These are phyloP conservation scores for Pseudoperonospora humuli DNA, from an alignment of 352 stramenopile genomes.

Conservation along the genomic window DNA sequence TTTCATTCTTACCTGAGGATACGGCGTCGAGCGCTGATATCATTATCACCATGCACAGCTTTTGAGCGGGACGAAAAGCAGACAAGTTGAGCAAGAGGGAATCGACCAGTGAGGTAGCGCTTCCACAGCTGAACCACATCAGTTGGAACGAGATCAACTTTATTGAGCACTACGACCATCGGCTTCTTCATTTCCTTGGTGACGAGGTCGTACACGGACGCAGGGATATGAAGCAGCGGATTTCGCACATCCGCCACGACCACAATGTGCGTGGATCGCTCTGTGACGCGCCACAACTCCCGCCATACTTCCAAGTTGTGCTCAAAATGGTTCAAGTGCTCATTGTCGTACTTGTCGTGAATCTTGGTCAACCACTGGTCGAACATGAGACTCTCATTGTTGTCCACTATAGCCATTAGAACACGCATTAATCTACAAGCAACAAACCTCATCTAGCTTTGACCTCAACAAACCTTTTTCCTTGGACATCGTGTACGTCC, in stretches of 20 bases:
- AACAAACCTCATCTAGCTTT: not conserved
- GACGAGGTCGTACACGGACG: conserved; percentile 74
- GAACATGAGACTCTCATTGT: conserved; percentile 81
- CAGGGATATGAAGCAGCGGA: conserved; percentile 71
- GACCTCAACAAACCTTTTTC: conserved; percentile 45
- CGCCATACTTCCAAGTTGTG: conserved; percentile 84
- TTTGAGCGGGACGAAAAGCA: conserved; percentile 75
- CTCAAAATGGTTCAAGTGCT: conserved; percentile 82
- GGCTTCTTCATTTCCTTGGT: conserved; percentile 66
- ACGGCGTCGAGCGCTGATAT: conserved; percentile 58
- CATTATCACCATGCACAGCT: conserved; percentile 52
- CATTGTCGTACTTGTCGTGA: conserved; percentile 73
- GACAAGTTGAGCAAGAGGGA: conserved; percentile 58
- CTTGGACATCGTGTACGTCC: conserved; percentile 81
- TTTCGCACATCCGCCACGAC: conserved; percentile 77
- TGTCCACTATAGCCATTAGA: conserved; percentile 36
- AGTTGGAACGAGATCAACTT: conserved; percentile 70
- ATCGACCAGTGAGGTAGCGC: conserved; percentile 47
- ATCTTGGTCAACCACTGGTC: conserved; percentile 82
- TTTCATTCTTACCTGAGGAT: conserved; percentile 43
- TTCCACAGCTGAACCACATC: conserved; percentile 62
- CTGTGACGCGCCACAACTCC: conserved; percentile 80
- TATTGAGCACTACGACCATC: conserved; percentile 81
- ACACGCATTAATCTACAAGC: not conserved
- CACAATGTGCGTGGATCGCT: conserved; percentile 73